These are phyloP conservation scores for Amyloporia xantha DNA, from an alignment of 768 basidiomycete species.

Conservation along the genomic window DNA sequence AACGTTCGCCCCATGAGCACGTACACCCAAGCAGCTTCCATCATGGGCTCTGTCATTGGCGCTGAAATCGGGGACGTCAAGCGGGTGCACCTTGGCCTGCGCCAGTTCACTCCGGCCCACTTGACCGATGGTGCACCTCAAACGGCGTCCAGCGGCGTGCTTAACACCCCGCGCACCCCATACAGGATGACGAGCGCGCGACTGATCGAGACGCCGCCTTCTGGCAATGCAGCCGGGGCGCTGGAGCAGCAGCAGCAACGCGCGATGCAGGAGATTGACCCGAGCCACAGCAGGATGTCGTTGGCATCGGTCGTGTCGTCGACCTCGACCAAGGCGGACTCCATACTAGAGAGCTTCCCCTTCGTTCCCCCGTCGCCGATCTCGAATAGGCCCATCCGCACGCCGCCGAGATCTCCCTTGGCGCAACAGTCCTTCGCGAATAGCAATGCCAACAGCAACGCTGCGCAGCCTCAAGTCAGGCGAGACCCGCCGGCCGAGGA, in stretches of 20 bases:
- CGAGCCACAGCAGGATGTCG: slow-evolving; percentile 39
- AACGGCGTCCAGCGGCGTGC: slow-evolving; percentile 20
- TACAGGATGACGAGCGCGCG: slow-evolving; percentile 59
- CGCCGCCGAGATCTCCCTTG: slow-evolving; percentile 70
- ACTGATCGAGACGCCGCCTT: slow-evolving; percentile 41
- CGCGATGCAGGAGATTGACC: slow-evolving; percentile 51
- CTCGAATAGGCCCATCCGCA: slow-evolving; percentile 69
- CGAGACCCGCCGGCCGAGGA: slow-evolving; percentile 8
- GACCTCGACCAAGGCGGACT: slow-evolving; percentile 70
- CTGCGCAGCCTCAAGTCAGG: slow-evolving; percentile 1
- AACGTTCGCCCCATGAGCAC: slow-evolving; percentile 53
- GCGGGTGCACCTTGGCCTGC: slow-evolving; percentile 57
- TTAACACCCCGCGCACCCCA: slow-evolving; percentile 34
- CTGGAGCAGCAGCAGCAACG: slow-evolving; percentile 65
- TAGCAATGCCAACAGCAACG: neutral
- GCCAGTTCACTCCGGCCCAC: slow-evolving; percentile 22
- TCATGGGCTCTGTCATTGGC: slow-evolving; percentile 29
- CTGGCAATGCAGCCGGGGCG: slow-evolving; percentile 22
- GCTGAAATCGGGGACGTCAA: slow-evolving; percentile 59
- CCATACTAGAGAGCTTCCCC: slow-evolving; percentile 81
- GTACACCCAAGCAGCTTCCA: slow-evolving; percentile 46
- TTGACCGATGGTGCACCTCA: slow-evolving; percentile 14
- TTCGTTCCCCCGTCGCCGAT: slow-evolving; percentile 89
- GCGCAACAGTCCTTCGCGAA: slow-evolving; percentile 46
- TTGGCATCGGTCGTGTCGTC: slow-evolving; percentile 62